Conservation (phyloP, 495 filamentous ascomycete genomes). For the Peziza echinospora region DNA sequence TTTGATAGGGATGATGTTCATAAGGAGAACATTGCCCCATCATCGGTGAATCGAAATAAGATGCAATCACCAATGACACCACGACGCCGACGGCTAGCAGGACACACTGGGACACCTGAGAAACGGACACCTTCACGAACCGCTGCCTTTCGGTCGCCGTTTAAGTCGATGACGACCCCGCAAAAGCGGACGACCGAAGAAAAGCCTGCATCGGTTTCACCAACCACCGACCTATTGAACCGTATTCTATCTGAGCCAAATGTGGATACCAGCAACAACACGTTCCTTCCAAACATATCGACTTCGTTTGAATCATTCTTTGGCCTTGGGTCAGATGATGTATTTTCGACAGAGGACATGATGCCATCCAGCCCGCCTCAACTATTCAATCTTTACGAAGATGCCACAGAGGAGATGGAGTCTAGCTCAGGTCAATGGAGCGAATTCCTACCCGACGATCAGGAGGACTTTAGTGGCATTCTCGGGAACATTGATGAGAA, state of each 20-base stretch:
- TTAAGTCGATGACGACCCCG: neutral
- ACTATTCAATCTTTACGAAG: conserved; percentile 10
- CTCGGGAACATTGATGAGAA: neutral
- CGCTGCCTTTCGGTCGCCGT: neutral
- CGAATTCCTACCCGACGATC: conserved; percentile 14
- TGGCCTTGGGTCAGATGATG: too few relatives aligned
- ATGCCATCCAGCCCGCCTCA: conserved; percentile 9
- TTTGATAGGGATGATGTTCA: conserved; percentile 10
- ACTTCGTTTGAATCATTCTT: too few relatives aligned
- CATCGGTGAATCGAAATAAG: too few relatives aligned
- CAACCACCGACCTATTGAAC: neutral
- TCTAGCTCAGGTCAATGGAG: conserved; percentile 6
- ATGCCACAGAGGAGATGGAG: conserved; percentile 5
- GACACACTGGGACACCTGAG: too few relatives aligned
- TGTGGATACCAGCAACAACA: neutral
- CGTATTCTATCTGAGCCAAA: neutral
- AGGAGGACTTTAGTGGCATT: conserved; percentile 1
- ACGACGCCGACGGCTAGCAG: conserved; percentile 11
- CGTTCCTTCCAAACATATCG: neutral
- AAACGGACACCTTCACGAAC: neutral
- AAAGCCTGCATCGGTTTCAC: neutral
- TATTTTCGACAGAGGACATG: neutral
- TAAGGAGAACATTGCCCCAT: conserved; percentile 30
- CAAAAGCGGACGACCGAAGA: neutral
- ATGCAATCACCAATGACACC: conserved; percentile 17